Evolutionary conservation across 1,139 yeast species (phyloP), one percentile per base, ranked within the genome.

Genomic region (Geotrichum cucujoidarum): DNA sequence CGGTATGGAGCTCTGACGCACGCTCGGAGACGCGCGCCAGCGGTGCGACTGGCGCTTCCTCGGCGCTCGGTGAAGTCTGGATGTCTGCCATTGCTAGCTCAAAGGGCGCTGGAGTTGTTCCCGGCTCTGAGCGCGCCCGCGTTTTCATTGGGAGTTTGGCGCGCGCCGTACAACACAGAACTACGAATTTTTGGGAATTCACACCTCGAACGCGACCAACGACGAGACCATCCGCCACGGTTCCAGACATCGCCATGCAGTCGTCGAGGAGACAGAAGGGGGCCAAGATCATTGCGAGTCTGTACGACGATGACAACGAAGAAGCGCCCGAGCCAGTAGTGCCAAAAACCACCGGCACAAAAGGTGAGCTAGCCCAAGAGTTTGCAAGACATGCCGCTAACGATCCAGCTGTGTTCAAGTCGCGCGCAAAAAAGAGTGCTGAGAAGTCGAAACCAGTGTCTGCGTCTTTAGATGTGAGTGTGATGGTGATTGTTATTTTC

Each of bases 1-100:
- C 68, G 54, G 65, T 63, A 61, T 85, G 88, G 53, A 85, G 73
- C 45, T 67, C 67, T 50, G 70, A 68, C 0, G 90, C 85, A 49
- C 67, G 68, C 34, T 82, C 72, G 13, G 62, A 53, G 17, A 60
- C 40, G 16, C 16, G 16, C 4, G 8, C 13, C 14, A 6, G 16
- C 17, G 38, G 16, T 2, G 16, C 16, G 18, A 10, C 31, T 11
- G 39, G 8, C 16, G 22, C 25, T 8, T n/a, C n/a, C n/a, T n/a
- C n/a, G n/a, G n/a, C n/a, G n/a, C n/a, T n/a, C n/a, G 36, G 16
- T 6, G 18, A 11, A 6, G 20, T 5, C 4, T 13, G 16, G 11
- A 33, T 14, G n/a, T n/a, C n/a, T n/a, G n/a, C n/a, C n/a, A n/a
- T n/a, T n/a, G n/a, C n/a, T n/a, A n/a, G n/a, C n/a, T n/a, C n/a